Percentiles rank a stretch among this genome's conserved stretches.
Conservation (phyloP, 2,329 filamentous ascomycete genomes). For the Exophiala oligosperma region DNA sequence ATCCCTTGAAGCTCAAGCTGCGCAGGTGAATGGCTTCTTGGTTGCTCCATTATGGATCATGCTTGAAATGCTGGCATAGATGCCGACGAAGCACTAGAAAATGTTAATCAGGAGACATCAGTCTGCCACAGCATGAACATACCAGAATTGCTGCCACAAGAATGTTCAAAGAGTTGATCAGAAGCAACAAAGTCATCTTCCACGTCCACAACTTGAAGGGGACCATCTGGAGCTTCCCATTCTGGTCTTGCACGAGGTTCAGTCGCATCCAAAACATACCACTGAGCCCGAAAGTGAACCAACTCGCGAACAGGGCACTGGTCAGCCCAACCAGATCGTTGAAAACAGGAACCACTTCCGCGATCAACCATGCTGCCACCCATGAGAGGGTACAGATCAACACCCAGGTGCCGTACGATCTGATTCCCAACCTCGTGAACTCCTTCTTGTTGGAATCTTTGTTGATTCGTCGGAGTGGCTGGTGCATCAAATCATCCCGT, state of each 20-base stretch:
- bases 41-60: conserved; percentile 20
- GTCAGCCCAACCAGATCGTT: conserved; percentile 65
- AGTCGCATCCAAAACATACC: conserved; percentile 36
- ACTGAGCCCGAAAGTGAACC: conserved; percentile 58
- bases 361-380: conserved; percentile 66
- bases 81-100: conserved; percentile 30
- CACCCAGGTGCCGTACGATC: conserved; percentile 60
- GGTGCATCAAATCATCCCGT: conserved; percentile 53
- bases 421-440: neutral
- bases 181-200: conserved; percentile 10
- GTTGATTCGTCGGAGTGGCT: conserved; percentile 43
- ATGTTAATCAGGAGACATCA: neutral
- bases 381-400: conserved; percentile 58
- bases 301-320: conserved; percentile 63
- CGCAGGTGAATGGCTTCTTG: conserved; percentile 18
- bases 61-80: conserved; percentile 31
- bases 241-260: conserved; percentile 38
- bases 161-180: conserved; percentile 21
- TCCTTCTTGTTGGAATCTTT: neutral
- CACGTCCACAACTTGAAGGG: conserved; percentile 8
- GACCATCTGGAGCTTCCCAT: conserved; percentile 10
- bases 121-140: conserved; percentile 1
- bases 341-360: conserved; percentile 69
- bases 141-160: conserved; percentile 20
- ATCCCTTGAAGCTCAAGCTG: conserved; percentile 1